Conservation (phyloP, 1,284 basidiomycete species). For the Moesziomyces antarcticus region DNA sequence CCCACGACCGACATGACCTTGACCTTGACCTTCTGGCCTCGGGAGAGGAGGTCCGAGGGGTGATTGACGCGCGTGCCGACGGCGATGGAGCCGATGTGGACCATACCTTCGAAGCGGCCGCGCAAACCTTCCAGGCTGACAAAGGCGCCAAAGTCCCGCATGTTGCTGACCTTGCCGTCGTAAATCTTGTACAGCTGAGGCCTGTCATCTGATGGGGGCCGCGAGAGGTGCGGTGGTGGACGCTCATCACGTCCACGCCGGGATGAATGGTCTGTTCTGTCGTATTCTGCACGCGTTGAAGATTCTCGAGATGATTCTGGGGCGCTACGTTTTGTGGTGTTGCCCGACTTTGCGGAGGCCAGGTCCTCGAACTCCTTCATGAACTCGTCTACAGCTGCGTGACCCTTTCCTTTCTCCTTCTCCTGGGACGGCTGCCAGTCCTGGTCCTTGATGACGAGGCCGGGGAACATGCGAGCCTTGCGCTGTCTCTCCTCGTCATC, state of each 20-base stretch:
- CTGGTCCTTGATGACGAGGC: slow-evolving; percentile 84
- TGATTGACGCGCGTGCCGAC: slow-evolving; percentile 80
- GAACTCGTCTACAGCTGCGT: slow-evolving; percentile 83
- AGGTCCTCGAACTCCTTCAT: slow-evolving; percentile 80
- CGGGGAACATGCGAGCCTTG: slow-evolving; percentile 87
- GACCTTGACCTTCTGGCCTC: slow-evolving; percentile 89
- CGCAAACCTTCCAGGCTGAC: slow-evolving; percentile 86
- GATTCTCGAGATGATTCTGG: slow-evolving; percentile 3
- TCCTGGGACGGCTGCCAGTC: slow-evolving; percentile 70
- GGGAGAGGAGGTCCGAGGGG: slow-evolving; percentile 83
- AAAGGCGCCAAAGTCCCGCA: slow-evolving; percentile 97
- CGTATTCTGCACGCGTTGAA: slow-evolving; percentile 13
- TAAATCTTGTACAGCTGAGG: slow-evolving; percentile 96
- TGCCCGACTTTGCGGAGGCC: slow-evolving; percentile 67
- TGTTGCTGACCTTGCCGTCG: slow-evolving; percentile 81
- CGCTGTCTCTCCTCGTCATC: slow-evolving; percentile 76
- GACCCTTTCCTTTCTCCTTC: slow-evolving; percentile 21
- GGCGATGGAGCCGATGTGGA: slow-evolving; percentile 92
- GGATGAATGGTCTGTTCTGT: slow-evolving; percentile 8
- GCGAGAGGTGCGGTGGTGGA: slow-evolving; percentile 37
- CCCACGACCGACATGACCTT: slow-evolving; percentile 83
- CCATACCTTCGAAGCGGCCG: slow-evolving; percentile 91
- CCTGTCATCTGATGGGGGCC: slow-evolving; percentile 73
- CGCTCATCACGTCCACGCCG: slow-evolving; percentile 33
- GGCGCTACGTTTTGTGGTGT: background rate